Base-by-base conservation (phyloP, 2,329 filamentous ascomycete genomes). In the Aspergillus fumigatiaffinis region DNA sequence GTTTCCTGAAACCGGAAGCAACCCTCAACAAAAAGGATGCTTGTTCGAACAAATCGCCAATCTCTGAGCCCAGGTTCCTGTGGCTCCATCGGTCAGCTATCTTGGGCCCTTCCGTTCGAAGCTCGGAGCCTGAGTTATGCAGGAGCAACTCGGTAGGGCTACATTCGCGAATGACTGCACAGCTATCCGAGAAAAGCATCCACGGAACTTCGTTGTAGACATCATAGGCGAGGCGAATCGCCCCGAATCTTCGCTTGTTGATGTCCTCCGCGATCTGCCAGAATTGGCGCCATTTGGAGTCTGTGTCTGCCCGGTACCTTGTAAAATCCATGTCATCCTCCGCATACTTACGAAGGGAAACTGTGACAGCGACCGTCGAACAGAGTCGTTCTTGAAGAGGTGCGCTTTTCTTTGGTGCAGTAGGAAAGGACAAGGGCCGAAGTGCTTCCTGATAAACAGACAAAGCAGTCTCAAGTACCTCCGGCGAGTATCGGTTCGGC, bases 241-340 rank as follows among this genome's bases (percentile, higher is more conserved):
- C 88, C 68, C 97, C 92, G 20, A 89, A 88, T 67, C 92, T 84
- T 67, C 91, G 88, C 67, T 89, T 92, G 70, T 97, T 92, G 44
- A 99, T 78, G 70, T 96, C 92, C 12, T 90, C 82, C 20, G 96
- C 82, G 20, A 97, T 82, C 32, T 92, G 87, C 77, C 92, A 96
- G 73, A 96, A 96, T 52, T 90, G 85, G 61, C 89, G 86, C 94
- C 94, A 99, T 71, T 96, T 92, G 10, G 84, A 82, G 68, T 94
- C 89, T 53, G 88, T 87, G 32, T 90, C 87, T 35, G 81, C 78
- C 56, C 89, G 84, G 70, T 92, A 94, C 56, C 87, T 82, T 25
- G 89, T 85, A 64, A 90, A 91, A 67, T 95, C 89, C 74, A 90
- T 85, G 28, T 82, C 83, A 14, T 86, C 86, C 14, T 85, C 81